These are phyloP conservation scores for Kuraishia hungarica DNA, from an alignment of 805 yeast genomes.

Conservation along the genomic window DNA sequence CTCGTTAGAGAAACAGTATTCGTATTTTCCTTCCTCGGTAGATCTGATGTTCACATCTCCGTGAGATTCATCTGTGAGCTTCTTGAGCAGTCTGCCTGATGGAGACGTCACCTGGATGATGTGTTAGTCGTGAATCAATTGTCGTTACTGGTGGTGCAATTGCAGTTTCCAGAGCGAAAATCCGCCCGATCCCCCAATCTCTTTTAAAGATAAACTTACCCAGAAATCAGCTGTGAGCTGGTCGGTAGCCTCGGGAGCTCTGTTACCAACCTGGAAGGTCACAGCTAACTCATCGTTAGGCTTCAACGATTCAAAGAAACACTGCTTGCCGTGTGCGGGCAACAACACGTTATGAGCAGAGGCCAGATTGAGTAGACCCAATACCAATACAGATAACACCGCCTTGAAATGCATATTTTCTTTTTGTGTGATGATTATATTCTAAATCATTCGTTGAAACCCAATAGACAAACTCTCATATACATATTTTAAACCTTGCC, in stretches of 20 bases:
- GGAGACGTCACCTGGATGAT: conserved; percentile 17
- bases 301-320: conserved; percentile 80
- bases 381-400: background rate
- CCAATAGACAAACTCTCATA: too few species aligned
- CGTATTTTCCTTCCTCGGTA: conserved; percentile 59
- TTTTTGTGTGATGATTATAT: too few species aligned
- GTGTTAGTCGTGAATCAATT: background rate
- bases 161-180: background rate
- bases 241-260: conserved; percentile 63
- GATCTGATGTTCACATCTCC: conserved; percentile 73
- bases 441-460: too few species aligned
- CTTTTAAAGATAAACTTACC: conserved; percentile 18
- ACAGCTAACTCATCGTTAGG: conserved; percentile 81
- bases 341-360: conserved; percentile 74
- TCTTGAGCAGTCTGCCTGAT: conserved; percentile 40
- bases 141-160: background rate
- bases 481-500: background rate
- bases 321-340: conserved; percentile 77
- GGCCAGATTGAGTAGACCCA: conserved; percentile 9
- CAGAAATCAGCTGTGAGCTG: conserved; percentile 65
- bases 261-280: conserved; percentile 88
- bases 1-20: conserved; percentile 90
- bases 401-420: background rate
- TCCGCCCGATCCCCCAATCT: too few species aligned
- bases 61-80: conserved; percentile 55